Percentiles rank a stretch among this genome's conserved stretches.
Evolutionary conservation across 1,284 basidiomycete genomes (phyloP).

Genomic region (Leccinum pseudoinsigne): DNA sequence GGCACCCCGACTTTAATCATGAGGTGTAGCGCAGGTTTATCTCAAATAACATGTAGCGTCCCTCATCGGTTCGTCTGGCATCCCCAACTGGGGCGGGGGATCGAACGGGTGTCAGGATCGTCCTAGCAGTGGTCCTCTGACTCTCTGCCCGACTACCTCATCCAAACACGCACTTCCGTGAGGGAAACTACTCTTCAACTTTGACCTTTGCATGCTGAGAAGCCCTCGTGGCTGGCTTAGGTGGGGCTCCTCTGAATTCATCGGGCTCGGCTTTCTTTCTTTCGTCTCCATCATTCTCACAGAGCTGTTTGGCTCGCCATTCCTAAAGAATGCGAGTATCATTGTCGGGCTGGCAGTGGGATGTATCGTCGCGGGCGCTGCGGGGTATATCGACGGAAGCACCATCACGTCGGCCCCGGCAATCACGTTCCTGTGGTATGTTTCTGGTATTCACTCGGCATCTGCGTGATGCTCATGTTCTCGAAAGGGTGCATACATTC

Average conservation of each 20-base stretch:
- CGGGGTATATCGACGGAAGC: slow-evolving; percentile 72
- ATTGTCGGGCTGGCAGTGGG: slow-evolving; percentile 76
- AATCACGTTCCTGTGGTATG: slow-evolving; percentile 77
- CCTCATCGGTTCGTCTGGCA: slow-evolving; percentile 72
- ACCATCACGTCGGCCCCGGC: slow-evolving; percentile 64
- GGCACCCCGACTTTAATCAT: no score
- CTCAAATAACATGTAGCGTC: no score
- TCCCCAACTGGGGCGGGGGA: slow-evolving; percentile 83
- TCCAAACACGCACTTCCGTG: slow-evolving; percentile 56
- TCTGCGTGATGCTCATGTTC: slow-evolving; percentile 2
- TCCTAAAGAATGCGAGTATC: slow-evolving; percentile 78
- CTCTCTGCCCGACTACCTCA: slow-evolving; percentile 59
- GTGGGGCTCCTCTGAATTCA: slow-evolving; percentile 82
- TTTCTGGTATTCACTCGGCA: background rate
- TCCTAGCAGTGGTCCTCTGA: slow-evolving; percentile 59
- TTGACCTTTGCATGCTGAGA: slow-evolving; percentile 21
- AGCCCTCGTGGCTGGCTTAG: slow-evolving; percentile 27
- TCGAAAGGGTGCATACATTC: slow-evolving; percentile 71
- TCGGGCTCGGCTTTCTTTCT: slow-evolving; percentile 83
- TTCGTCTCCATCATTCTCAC: slow-evolving; percentile 78
- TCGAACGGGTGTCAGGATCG: slow-evolving; percentile 64
- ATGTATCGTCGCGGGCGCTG: slow-evolving; percentile 75
- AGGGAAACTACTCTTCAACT: slow-evolving; percentile 4
- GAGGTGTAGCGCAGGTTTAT: no score
- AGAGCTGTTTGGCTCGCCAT: slow-evolving; percentile 80